Percentiles rank a stretch among this genome's conserved stretches.
Evolutionary conservation across 148 eudicot species (phyloP).

Genomic region (Vaccinium darrowii): DNA sequence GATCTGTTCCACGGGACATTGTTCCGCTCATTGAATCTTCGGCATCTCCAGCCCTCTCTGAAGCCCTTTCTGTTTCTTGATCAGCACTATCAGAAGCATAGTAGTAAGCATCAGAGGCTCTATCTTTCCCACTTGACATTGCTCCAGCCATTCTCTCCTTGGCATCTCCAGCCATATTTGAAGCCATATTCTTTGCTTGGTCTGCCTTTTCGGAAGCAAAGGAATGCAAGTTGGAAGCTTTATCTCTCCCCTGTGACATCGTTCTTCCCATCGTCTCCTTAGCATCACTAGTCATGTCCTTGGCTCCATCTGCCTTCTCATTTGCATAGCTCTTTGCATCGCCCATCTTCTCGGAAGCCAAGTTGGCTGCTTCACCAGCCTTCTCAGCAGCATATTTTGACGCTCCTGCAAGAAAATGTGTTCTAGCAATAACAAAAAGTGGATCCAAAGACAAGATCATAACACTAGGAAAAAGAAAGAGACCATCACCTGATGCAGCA

Average conservation of each 20-base stretch:
- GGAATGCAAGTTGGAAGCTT: neutral
- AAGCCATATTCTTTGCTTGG: slow-evolving; percentile 13
- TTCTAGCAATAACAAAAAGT: neutral
- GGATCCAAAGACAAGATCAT: too few relatives aligned
- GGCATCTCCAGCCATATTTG: slow-evolving; percentile 3
- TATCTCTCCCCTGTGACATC: slow-evolving; percentile 19
- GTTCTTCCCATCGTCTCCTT: slow-evolving; percentile 3
- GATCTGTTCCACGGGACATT: slow-evolving; percentile 16
- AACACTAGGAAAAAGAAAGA: neutral
- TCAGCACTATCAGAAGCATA: slow-evolving; percentile 11
- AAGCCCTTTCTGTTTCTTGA: neutral
- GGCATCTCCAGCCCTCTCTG: slow-evolving; percentile 10
- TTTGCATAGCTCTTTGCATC: slow-evolving; percentile 14
- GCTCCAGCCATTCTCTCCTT: neutral
- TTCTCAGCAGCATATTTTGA: slow-evolving; percentile 34
- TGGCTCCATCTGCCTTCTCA: slow-evolving; percentile 16
- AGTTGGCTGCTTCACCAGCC: slow-evolving; percentile 21
- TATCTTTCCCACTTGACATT: slow-evolving; percentile 8
- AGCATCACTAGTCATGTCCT: slow-evolving; percentile 16
- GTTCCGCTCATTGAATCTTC: neutral
- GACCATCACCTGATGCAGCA: slow-evolving; percentile 33
- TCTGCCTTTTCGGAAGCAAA: slow-evolving; percentile 11
- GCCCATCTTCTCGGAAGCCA: slow-evolving; percentile 20
- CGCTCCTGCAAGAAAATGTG: slow-evolving; percentile 21
- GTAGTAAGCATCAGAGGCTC: slow-evolving; percentile 14